phyloP scores from a whole-genome alignment of 345 rosid genomes.

The Syzygium grande region DNA sequence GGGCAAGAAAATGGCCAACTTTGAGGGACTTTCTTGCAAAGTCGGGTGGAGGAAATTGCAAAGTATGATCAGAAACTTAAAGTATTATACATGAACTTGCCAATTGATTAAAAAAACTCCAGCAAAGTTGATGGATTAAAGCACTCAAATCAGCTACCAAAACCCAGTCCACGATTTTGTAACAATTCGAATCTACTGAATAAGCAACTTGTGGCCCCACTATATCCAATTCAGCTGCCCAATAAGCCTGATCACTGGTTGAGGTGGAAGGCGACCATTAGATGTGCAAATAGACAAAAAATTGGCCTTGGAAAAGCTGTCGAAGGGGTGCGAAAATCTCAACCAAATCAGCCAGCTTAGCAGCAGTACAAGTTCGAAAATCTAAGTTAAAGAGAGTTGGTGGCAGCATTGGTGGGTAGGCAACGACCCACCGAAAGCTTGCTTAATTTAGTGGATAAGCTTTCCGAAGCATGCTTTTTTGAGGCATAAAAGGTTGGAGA shows the following conservation, averaged over 20 bases:
- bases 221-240: not conserved
- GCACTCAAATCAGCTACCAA: not conserved
- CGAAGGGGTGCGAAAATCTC: not conserved
- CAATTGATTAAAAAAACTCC: not conserved
- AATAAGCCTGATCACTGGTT: not conserved
- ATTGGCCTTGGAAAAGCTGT: not conserved
- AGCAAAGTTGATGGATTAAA: not conserved
- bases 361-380: not conserved
- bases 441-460: not conserved
- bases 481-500: no score
- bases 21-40: no score
- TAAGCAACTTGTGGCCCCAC: not conserved
- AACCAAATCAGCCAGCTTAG: no score
- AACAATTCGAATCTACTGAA: no score
- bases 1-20: no score
- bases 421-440: no score
- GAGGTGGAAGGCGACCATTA: not conserved
- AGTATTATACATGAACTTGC: not conserved
- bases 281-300: not conserved
- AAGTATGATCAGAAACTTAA: no score
- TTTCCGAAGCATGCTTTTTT: not conserved
- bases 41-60: no score
- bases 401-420: not conserved
- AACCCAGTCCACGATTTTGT: not conserved
- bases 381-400: not conserved